Conservation (phyloP, 768 basidiomycete genomes). For the Jaapia argillacea region DNA sequence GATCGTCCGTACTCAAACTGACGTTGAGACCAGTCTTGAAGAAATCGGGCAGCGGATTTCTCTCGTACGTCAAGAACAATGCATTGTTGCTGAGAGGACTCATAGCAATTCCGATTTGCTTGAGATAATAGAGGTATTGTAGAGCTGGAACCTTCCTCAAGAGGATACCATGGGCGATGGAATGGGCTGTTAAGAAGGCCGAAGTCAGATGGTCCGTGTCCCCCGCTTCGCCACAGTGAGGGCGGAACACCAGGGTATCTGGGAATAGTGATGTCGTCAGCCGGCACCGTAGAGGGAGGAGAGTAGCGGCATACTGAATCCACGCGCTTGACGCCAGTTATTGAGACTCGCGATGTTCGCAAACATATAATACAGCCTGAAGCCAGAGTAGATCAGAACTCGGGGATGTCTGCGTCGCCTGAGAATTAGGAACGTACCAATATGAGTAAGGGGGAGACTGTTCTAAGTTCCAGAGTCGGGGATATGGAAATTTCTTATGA, state of each 20-base stretch:
- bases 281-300: neutral
- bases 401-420: neutral
- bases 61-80: slow-evolving; percentile 90
- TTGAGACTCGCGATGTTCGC: slow-evolving; percentile 95
- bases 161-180: slow-evolving; percentile 98
- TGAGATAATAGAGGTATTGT: slow-evolving; percentile 95
- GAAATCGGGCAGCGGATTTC: slow-evolving; percentile 95
- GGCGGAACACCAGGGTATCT: slow-evolving; percentile 96
- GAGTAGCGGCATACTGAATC: slow-evolving; percentile 66
- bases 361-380: slow-evolving; percentile 94
- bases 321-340: slow-evolving; percentile 77
- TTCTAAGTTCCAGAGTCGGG: slow-evolving; percentile 77
- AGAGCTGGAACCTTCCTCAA: slow-evolving; percentile 95
- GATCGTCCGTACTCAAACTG: slow-evolving; percentile 92
- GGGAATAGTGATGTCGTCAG: no score
- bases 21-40: slow-evolving; percentile 95
- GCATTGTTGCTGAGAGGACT: slow-evolving; percentile 97
- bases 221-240: slow-evolving; percentile 96
- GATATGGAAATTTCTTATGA: slow-evolving; percentile 90
- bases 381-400: slow-evolving; percentile 5
- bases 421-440: slow-evolving; percentile 50
- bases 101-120: slow-evolving; percentile 98
- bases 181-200: slow-evolving; percentile 92
- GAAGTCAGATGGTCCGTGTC: slow-evolving; percentile 97
- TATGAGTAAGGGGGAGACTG: slow-evolving; percentile 95